Evolutionary conservation across 805 yeast species (phyloP).

Genomic region (Kluyveromyces starmeri): DNA sequence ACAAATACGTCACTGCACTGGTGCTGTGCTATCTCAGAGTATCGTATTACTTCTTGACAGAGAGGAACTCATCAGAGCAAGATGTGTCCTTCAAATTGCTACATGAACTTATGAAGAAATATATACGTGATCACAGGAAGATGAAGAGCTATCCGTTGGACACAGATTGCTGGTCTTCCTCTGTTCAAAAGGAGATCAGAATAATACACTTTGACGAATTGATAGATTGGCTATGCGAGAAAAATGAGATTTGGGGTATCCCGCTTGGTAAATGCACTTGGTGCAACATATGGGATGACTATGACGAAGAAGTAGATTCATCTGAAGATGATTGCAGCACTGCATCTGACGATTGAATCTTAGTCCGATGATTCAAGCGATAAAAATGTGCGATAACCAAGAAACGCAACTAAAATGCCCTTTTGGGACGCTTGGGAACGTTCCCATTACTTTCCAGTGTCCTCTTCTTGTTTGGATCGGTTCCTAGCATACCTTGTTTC

Average conservation of each 20-base stretch:
- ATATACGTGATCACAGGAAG: constrained; percentile 59
- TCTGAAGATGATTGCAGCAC: not conserved
- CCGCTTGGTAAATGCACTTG: constrained; percentile 56
- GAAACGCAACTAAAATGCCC: constrained; percentile 20
- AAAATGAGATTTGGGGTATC: constrained; percentile 60
- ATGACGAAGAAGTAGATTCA: constrained; percentile 16
- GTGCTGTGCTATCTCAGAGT: constrained; percentile 56
- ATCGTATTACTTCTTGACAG: constrained; percentile 20
- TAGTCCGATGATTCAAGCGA: not conserved
- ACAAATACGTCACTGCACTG: constrained; percentile 43
- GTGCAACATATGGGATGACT: constrained; percentile 20
- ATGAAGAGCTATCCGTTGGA: constrained; percentile 39
- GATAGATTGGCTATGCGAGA: constrained; percentile 49
- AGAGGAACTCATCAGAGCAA: constrained; percentile 30
- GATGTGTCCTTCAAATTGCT: constrained; percentile 20
- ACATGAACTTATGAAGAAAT: constrained; percentile 39
- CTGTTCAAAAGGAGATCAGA: constrained; percentile 13
- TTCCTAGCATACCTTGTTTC: constrained; percentile 21
- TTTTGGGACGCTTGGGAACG: constrained; percentile 27
- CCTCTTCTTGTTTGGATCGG: constrained; percentile 20
- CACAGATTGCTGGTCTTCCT: constrained; percentile 27
- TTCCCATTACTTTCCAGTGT: constrained; percentile 17
- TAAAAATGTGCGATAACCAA: not conserved
- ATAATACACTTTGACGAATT: constrained; percentile 63
- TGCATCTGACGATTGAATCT: too few species aligned